Base-by-base conservation (phyloP, 1,284 basidiomycete genomes). In the Cronartium quercuum region DNA sequence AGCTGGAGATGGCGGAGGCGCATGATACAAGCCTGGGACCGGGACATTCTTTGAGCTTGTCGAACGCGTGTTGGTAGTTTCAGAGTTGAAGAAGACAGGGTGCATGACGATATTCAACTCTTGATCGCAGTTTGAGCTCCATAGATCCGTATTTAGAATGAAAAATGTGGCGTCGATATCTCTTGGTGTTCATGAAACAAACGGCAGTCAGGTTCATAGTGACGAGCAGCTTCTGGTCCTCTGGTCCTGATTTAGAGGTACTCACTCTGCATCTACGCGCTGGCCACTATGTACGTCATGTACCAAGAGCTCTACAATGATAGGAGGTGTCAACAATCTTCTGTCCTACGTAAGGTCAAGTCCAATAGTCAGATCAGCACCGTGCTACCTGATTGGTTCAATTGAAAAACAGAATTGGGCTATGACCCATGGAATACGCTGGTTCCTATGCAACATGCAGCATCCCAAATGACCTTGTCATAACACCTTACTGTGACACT, bases 121-220 rank as follows among this genome's bases (percentile, higher is more conserved):
- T 42, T 64, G 68, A 35, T 51, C 38, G 5, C 88, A 88, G 79
- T 92, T 41, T 6, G 68, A 64, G 34, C 64, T 61, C 68, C 68
- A 71, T 0, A 94, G 84, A 82, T 94, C 92, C 15, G 91, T 91
- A 60, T 90, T 91, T 35, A 92, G 89, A 61, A 95, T 83, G 80
- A 95, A 90, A 82, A 92, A 92, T 1, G 90, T 90, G 76, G 86
- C 88, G 81, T 94, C 90, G 67, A 94, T 85, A 66, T 91, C 89
- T 77, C 92, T 94, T 75, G 18, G 7, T 12, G 37, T 2, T 13
- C 24, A 64, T 29, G 29, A 62, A 29, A 38, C 37, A 34, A 37
- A 3, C 21, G 6, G n/a, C 5, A 35, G 15, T 3, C 12, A 58
- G 2, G n/a, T 41, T 35, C 29, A 58, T 34, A 13, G 15, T 18